Percentiles rank a stretch among this genome's conserved stretches.
These are phyloP conservation scores for Wickerhamiella allomyrinae DNA, from an alignment of 805 yeast species.

Conservation along the genomic window DNA sequence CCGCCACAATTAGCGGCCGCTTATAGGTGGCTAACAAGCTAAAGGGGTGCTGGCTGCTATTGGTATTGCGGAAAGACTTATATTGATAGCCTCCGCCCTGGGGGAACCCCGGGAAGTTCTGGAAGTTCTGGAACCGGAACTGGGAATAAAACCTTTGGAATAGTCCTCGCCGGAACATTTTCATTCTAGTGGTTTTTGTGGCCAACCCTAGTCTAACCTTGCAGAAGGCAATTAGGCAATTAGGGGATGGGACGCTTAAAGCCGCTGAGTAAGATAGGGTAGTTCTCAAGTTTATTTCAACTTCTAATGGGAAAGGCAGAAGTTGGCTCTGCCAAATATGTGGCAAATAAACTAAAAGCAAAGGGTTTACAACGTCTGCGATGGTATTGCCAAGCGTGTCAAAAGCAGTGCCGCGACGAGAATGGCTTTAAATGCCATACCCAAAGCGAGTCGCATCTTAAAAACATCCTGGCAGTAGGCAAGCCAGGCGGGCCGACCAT, in stretches of 20 bases:
- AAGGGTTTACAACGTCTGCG: constrained; percentile 73
- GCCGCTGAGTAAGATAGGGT: no score
- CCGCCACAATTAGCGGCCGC: constrained; percentile 16
- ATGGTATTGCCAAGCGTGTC: constrained; percentile 82
- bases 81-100: neutral
- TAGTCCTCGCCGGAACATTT: neutral
- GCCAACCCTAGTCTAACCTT: no score
- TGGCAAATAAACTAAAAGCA: constrained; percentile 64
- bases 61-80: neutral
- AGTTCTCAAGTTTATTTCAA: constrained; percentile 3
- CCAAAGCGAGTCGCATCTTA: constrained; percentile 63
- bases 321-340: constrained; percentile 51
- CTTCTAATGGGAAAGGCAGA: constrained; percentile 41
- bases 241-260: no score
- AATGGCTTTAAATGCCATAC: constrained; percentile 89
- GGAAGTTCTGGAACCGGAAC: neutral
- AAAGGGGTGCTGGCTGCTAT: neutral
- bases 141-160: neutral
- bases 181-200: no score
- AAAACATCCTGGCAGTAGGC: constrained; percentile 36
- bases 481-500: constrained; percentile 32
- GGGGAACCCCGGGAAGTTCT: neutral
- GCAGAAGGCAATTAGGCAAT: no score
- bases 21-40: constrained; percentile 3
- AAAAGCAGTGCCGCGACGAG: constrained; percentile 88